These are phyloP conservation scores for Amaranthus cruentus DNA, from an alignment of 148 eudicot species.

Conservation along the genomic window DNA sequence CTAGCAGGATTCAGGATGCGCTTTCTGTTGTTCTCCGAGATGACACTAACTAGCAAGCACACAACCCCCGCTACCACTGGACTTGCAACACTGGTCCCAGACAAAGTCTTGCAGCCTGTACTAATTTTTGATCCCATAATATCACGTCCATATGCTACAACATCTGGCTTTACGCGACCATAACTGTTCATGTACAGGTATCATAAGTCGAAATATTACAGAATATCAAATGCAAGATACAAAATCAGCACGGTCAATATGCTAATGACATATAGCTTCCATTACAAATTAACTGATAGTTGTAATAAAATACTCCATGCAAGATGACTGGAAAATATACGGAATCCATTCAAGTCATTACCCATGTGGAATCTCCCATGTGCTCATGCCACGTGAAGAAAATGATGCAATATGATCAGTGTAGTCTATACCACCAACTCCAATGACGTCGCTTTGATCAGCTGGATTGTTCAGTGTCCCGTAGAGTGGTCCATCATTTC, in stretches of 20 bases:
- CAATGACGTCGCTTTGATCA: conserved; percentile 99
- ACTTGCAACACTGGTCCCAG: conserved; percentile 99
- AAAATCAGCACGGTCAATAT: background rate
- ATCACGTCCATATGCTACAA: conserved; percentile 98
- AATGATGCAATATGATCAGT: conserved; percentile 94
- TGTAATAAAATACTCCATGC: background rate
- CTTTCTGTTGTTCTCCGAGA: conserved; percentile 72
- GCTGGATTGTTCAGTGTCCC: conserved; percentile 98
- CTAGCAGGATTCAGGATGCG: conserved; percentile 83
- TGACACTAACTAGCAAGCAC: conserved; percentile 88
- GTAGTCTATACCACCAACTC: conserved; percentile 99
- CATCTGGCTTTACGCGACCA: conserved; percentile 98
- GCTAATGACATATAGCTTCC: background rate
- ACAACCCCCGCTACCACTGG: conserved; percentile 99
- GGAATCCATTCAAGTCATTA: conserved; percentile 26
- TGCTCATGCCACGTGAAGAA: conserved; percentile 99
- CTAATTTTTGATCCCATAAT: conserved; percentile 97
- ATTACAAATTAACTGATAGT: background rate
- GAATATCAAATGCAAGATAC: background rate
- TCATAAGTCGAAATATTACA: background rate
- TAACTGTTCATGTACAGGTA: conserved; percentile 37
- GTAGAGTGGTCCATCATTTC: conserved; percentile 98
- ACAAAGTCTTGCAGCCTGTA: conserved; percentile 92
- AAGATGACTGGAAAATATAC: background rate
- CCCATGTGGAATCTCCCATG: conserved; percentile 99